A percentile compares a stretch with the other conserved stretches of the same genome.
Evolutionary conservation across 345 rosid species (phyloP).

Genomic region (Carallia pectinifolia): DNA sequence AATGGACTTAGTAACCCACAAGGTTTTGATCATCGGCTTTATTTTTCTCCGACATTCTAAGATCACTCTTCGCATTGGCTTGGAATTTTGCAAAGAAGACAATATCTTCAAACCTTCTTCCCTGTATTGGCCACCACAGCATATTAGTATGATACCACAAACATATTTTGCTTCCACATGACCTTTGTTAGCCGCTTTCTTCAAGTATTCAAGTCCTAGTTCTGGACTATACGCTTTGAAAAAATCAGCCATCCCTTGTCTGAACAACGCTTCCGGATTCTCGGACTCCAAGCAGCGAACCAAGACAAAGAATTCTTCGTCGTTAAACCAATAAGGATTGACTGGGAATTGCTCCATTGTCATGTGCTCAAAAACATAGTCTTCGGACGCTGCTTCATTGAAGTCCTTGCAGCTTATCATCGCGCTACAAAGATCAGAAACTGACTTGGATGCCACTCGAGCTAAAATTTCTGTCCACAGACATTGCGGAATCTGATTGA

Average conservation of each 20-base stretch:
- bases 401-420: constrained; percentile 7
- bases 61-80: background rate
- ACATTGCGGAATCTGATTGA: background rate
- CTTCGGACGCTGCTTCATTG: background rate
- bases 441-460: constrained; percentile 2
- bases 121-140: background rate
- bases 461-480: constrained; percentile 9
- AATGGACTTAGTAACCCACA: background rate
- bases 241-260: background rate
- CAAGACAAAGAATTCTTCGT: background rate
- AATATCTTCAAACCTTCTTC: background rate
- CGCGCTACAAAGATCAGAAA: background rate
- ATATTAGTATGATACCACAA: background rate
- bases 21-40: background rate
- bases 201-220: background rate
- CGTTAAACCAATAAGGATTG: background rate
- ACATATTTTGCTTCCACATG: background rate
- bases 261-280: constrained; percentile 6
- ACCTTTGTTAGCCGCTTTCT: constrained; percentile 1
- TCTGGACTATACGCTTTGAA: background rate
- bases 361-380: constrained; percentile 1
- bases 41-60: constrained; percentile 2
- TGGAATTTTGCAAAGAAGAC: background rate
- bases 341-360: constrained; percentile 2
- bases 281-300: constrained; percentile 6